These are phyloP conservation scores for Saccharomycopsis hybrid DNA, from an alignment of 1,139 yeast species.

Conservation along the genomic window DNA sequence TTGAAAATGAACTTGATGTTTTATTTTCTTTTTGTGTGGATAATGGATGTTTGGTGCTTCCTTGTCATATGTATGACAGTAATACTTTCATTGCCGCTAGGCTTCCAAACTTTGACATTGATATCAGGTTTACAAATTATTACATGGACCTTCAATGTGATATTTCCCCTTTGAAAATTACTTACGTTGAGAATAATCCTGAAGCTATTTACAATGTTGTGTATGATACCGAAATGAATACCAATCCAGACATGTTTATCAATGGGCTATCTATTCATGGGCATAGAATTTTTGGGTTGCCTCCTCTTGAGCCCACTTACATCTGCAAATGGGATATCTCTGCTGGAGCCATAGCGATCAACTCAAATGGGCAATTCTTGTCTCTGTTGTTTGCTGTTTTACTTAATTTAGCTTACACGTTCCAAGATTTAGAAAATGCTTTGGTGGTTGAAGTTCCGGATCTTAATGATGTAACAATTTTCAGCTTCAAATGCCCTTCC, in stretches of 20 bases:
- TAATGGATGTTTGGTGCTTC: constrained; percentile 66
- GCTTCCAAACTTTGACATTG: constrained; percentile 65
- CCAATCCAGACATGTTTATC: constrained; percentile 41
- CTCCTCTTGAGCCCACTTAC: constrained; percentile 83
- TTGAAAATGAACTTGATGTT: constrained; percentile 73
- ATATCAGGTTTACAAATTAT: constrained; percentile 79
- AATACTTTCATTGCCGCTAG: constrained; percentile 55
- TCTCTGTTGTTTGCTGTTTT: constrained; percentile 40
- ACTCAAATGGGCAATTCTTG: constrained; percentile 46
- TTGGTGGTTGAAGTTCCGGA: constrained; percentile 49
- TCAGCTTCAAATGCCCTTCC: constrained; percentile 30
- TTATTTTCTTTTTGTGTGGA: constrained; percentile 63
- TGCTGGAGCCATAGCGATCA: constrained; percentile 50
- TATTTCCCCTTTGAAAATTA: constrained; percentile 41
- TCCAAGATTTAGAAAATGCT: constrained; percentile 68
- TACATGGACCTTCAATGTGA: constrained; percentile 75
- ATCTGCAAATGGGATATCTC: constrained; percentile 86
- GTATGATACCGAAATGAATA: constrained; percentile 24
- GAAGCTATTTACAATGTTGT: constrained; percentile 24
- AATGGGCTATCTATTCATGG: constrained; percentile 72
- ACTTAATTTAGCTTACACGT: constrained; percentile 52
- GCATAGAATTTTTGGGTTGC: constrained; percentile 87
- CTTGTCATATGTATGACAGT: constrained; percentile 64
- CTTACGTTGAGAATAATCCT: constrained; percentile 31
- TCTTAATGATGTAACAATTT: constrained; percentile 62